Conservation (phyloP, 2,329 filamentous ascomycete species). For the Diplodia mutila region DNA sequence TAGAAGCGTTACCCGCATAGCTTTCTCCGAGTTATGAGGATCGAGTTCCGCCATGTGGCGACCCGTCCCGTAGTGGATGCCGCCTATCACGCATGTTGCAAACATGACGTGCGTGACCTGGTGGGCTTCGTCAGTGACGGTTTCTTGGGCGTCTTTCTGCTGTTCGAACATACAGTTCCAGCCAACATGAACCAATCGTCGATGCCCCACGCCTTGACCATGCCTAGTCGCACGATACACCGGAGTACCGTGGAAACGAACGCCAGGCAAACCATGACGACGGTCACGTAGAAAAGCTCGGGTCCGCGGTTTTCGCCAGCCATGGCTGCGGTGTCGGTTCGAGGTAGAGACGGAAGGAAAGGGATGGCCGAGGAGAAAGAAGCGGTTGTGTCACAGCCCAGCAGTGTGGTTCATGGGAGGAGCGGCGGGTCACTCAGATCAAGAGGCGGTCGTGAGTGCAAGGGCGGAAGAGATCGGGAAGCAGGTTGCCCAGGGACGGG, state of each 20-base stretch:
- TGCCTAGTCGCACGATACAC: conserved; percentile 37
- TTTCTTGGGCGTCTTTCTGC: background rate
- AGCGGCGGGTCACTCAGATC: conserved; percentile 5
- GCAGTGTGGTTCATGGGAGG: background rate
- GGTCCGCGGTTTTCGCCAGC: conserved; percentile 3
- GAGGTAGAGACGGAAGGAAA: background rate
- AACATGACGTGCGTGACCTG: conserved; percentile 19
- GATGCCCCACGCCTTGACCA: conserved; percentile 43
- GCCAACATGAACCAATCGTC: conserved; percentile 43
- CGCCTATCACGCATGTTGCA: conserved; percentile 19
- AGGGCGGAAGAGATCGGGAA: background rate
- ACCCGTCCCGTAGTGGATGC: conserved; percentile 26
- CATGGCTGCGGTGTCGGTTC: background rate
- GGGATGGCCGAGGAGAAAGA: background rate
- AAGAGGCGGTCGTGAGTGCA: background rate
- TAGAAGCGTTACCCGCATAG: conserved; percentile 29
- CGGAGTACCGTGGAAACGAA: conserved; percentile 29
- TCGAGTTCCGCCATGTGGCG: conserved; percentile 32
- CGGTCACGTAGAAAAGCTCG: background rate
- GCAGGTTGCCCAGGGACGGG: background rate
- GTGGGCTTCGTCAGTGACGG: conserved; percentile 32
- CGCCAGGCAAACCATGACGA: conserved; percentile 2
- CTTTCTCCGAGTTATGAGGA: conserved; percentile 31
- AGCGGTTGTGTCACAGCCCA: background rate
- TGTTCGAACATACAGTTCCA: background rate